Percentiles rank a stretch among this genome's conserved stretches.
These are phyloP conservation scores for Lasiodiplodia sp. DNA, from an alignment of 2,329 filamentous ascomycete genomes.

Conservation along the genomic window DNA sequence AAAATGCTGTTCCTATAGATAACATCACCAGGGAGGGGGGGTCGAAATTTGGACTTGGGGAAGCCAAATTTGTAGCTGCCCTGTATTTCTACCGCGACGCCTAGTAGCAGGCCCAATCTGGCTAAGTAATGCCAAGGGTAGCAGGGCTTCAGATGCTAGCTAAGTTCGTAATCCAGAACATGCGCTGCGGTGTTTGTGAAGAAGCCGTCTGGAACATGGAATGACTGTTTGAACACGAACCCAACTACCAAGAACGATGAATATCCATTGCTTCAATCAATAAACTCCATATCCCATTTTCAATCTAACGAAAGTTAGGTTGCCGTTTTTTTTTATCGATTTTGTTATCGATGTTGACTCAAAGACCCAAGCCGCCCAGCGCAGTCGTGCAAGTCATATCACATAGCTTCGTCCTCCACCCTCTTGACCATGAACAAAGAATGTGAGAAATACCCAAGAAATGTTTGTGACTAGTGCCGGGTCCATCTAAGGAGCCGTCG, in stretches of 20 bases:
- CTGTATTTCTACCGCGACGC: too few relatives aligned
- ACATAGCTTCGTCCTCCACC: constrained; percentile 6
- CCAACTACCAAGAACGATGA: neutral
- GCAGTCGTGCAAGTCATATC: constrained; percentile 14
- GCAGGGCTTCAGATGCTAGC: too few relatives aligned
- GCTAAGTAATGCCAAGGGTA: too few relatives aligned
- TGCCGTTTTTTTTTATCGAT: constrained; percentile 16
- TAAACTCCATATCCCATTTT: constrained; percentile 4
- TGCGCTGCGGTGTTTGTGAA: too few relatives aligned
- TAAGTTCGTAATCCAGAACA: too few relatives aligned
- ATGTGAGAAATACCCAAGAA: neutral
- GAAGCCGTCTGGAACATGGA: too few relatives aligned
- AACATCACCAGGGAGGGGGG: too few relatives aligned
- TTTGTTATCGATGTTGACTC: constrained; percentile 12
- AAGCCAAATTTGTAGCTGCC: too few relatives aligned
- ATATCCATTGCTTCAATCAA: neutral
- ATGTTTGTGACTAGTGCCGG: neutral
- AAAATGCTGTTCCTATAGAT: too few relatives aligned
- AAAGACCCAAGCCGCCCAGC: constrained; percentile 16
- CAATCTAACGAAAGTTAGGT: neutral
- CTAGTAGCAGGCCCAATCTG: neutral
- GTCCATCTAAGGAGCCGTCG: neutral
- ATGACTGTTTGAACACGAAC: too few relatives aligned
- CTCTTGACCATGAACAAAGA: neutral
- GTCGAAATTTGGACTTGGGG: too few relatives aligned